Evolutionary conservation across 352 stramenopile genomes (phyloP).

Genomic region (Blastocystis sp.): DNA sequence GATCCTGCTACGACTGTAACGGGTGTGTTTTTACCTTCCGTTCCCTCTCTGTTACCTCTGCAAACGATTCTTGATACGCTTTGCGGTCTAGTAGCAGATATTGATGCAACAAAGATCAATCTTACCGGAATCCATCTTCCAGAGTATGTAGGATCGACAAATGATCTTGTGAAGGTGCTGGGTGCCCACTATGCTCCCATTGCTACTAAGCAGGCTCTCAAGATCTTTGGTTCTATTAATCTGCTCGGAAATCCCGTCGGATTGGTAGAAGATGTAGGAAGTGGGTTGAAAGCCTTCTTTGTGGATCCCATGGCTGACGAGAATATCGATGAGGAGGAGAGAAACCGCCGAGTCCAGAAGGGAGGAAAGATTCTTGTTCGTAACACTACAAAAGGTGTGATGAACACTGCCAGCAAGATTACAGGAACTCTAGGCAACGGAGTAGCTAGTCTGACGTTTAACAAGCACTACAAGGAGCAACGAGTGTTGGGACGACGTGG

Average conservation of each 20-base stretch:
- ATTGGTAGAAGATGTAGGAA: constrained; percentile 77
- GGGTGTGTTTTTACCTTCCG: neutral
- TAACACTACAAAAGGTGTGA: constrained; percentile 81
- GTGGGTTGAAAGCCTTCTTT: constrained; percentile 81
- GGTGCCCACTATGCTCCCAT: constrained; percentile 47
- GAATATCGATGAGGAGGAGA: constrained; percentile 77
- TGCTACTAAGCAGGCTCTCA: constrained; percentile 65
- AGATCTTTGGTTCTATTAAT: constrained; percentile 69
- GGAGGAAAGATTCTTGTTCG: constrained; percentile 80
- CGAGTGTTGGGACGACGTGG: constrained; percentile 80
- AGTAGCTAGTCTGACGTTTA: constrained; percentile 79
- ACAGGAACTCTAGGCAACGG: constrained; percentile 82
- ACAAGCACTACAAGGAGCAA: constrained; percentile 78
- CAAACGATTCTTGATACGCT: constrained; percentile 56
- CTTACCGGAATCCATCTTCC: constrained; percentile 40
- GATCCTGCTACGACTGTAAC: constrained; percentile 30
- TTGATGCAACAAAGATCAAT: constrained; percentile 54
- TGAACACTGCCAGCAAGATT: constrained; percentile 85
- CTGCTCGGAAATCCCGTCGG: constrained; percentile 82
- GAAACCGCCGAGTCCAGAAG: constrained; percentile 77
- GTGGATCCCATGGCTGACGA: constrained; percentile 80
- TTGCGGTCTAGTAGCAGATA: constrained; percentile 31
- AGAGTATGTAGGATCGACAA: constrained; percentile 14
- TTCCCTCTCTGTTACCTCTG: constrained; percentile 17
- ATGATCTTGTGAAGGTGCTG: neutral